Evolutionary conservation across 352 stramenopile genomes (phyloP).

Genomic region (Phytophthora hibernalis): DNA sequence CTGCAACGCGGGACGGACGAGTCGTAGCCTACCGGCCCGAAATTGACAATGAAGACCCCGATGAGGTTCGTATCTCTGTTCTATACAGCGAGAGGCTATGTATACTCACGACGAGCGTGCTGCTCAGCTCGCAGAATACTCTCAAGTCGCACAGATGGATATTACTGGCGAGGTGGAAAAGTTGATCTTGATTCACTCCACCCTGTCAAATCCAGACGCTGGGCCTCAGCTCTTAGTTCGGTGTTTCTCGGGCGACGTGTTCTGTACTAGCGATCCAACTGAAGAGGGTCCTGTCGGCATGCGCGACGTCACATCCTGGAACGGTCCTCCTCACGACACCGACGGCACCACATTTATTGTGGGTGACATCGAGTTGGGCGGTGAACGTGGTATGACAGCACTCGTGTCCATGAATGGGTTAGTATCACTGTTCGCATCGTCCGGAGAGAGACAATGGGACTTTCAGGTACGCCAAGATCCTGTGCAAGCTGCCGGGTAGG

Average conservation of each 20-base stretch:
- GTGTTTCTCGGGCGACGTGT: constrained; percentile 64
- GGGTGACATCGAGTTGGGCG: constrained; percentile 39
- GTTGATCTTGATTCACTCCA: constrained; percentile 45
- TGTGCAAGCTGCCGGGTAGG: neutral
- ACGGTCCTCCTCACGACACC: constrained; percentile 29
- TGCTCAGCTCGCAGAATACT: constrained; percentile 56
- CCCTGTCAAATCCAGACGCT: constrained; percentile 14
- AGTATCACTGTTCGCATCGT: constrained; percentile 48
- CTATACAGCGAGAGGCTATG: neutral
- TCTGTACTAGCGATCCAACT: constrained; percentile 28
- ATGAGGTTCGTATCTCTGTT: constrained; percentile 25
- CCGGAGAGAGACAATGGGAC: constrained; percentile 51
- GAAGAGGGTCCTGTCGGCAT: constrained; percentile 9
- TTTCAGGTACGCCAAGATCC: constrained; percentile 42
- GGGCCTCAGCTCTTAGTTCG: constrained; percentile 47
- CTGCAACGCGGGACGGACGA: constrained; percentile 71
- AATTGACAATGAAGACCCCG: constrained; percentile 7
- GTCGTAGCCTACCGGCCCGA: constrained; percentile 62
- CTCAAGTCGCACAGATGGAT: constrained; percentile 59
- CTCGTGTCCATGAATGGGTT: constrained; percentile 48
- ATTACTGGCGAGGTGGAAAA: constrained; percentile 69
- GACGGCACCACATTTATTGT: constrained; percentile 59
- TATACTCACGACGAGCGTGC: constrained; percentile 1
- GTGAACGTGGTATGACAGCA: constrained; percentile 33
- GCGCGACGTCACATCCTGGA: constrained; percentile 42